Evolutionary conservation across 2,329 filamentous ascomycete genomes (phyloP).

Genomic region (Beauveria medogensis): DNA sequence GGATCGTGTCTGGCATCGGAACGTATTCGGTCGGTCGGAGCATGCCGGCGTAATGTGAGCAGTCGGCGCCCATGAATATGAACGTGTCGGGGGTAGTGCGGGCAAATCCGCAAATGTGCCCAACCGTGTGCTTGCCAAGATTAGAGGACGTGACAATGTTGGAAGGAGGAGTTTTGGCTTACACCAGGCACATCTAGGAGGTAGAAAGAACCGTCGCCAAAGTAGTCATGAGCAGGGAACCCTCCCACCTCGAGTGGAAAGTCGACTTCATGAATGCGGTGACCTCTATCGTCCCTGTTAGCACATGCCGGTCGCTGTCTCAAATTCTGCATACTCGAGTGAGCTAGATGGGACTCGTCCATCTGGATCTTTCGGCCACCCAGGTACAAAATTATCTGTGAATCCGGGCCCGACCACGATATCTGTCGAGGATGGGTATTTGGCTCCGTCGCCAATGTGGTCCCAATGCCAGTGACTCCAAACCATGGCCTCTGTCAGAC

Average conservation of each 20-base stretch:
- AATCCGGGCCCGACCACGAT: conserved; percentile 47
- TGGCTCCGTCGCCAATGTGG: conserved; percentile 41
- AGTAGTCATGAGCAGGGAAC: conserved; percentile 33
- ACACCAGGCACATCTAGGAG: conserved; percentile 32
- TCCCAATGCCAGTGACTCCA: conserved; percentile 41
- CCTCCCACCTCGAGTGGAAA: conserved; percentile 26
- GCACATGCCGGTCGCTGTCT: not conserved
- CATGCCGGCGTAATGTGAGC: conserved; percentile 31
- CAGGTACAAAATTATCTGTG: conserved; percentile 36
- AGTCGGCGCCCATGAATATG: conserved; percentile 34
- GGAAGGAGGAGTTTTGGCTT: not conserved
- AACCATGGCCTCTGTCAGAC: conserved; percentile 1
- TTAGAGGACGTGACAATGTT: not conserved
- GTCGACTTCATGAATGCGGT: conserved; percentile 21
- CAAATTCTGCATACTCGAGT: conserved; percentile 18
- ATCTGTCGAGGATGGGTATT: conserved; percentile 36
- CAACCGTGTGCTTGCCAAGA: conserved; percentile 24
- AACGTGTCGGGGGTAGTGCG: conserved; percentile 31
- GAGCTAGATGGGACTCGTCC: conserved; percentile 27
- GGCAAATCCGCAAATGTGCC: conserved; percentile 34
- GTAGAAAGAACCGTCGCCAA: conserved; percentile 34
- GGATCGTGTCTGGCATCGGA: conserved; percentile 24
- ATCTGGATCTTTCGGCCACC: conserved; percentile 32
- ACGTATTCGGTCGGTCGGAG: conserved; percentile 27
- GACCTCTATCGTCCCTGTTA: conserved; percentile 12